phyloP scores from a whole-genome alignment of 495 filamentous ascomycete genomes.

The Aspergillus wentii region DNA sequence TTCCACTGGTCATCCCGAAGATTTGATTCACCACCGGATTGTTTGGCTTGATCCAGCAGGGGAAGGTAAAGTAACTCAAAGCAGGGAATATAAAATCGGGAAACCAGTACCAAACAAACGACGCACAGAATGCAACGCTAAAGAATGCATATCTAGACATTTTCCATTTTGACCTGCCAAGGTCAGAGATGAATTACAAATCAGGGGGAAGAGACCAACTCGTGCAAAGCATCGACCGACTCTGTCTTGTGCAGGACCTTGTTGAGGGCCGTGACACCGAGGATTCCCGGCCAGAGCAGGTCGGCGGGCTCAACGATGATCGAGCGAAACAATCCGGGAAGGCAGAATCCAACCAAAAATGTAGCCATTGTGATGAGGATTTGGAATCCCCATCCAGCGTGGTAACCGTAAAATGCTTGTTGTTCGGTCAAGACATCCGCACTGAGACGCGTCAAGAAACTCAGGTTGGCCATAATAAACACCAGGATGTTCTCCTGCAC shows the following conservation, averaged over 20 bases:
- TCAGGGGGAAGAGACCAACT: slow-evolving; percentile 30
- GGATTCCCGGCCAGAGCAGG: slow-evolving; percentile 83
- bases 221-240: slow-evolving; percentile 11
- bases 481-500: slow-evolving; percentile 66
- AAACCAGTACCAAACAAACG: slow-evolving; percentile 70
- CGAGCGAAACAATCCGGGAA: slow-evolving; percentile 54
- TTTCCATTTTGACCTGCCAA: slow-evolving; percentile 67
- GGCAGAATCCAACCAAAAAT: slow-evolving; percentile 47
- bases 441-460: slow-evolving; percentile 49
- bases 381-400: slow-evolving; percentile 54
- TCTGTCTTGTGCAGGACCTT: slow-evolving; percentile 62
- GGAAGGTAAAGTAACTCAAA: slow-evolving; percentile 76
- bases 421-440: slow-evolving; percentile 61
- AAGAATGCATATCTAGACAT: slow-evolving; percentile 81
- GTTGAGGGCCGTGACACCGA: slow-evolving; percentile 78
- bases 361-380: slow-evolving; percentile 33
- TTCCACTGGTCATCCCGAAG: slow-evolving; percentile 71
- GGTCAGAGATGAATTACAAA: slow-evolving; percentile 57
- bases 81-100: slow-evolving; percentile 76
- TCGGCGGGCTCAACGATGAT: slow-evolving; percentile 74
- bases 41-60: slow-evolving; percentile 78
- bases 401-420: slow-evolving; percentile 56
- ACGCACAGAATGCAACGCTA: slow-evolving; percentile 52
- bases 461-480: slow-evolving; percentile 55
- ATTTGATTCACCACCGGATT: slow-evolving; percentile 74